Evolutionary conservation across 2,329 filamentous ascomycete species (phyloP).

Genomic region (Diaporthe caulivora): DNA sequence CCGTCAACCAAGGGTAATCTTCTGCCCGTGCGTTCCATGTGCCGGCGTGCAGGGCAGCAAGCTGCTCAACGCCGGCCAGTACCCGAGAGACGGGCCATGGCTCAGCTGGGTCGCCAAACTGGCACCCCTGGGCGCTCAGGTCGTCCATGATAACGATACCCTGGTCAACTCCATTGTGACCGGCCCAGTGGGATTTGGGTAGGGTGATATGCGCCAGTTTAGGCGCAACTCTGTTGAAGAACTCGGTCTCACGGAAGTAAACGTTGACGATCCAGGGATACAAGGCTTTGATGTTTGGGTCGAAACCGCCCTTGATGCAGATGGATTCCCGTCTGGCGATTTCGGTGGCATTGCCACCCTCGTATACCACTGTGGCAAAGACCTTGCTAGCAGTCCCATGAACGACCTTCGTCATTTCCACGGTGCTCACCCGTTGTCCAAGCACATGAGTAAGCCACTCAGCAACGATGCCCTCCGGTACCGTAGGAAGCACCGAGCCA

Average conservation of each 20-base stretch:
- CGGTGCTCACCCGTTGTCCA: slow-evolving; percentile 45
- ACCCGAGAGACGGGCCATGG: slow-evolving; percentile 50
- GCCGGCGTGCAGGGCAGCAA: slow-evolving; percentile 50
- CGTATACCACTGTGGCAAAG: slow-evolving; percentile 48
- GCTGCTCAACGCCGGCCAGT: slow-evolving; percentile 50
- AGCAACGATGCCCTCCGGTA: slow-evolving; percentile 45
- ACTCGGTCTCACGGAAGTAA: slow-evolving; percentile 25
- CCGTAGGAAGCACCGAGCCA: slow-evolving; percentile 40
- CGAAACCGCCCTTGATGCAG: slow-evolving; percentile 35
- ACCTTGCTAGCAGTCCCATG: slow-evolving; percentile 47
- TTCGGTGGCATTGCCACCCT: slow-evolving; percentile 41
- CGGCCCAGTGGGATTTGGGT: slow-evolving; percentile 28
- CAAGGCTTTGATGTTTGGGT: slow-evolving; percentile 3
- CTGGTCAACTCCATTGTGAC: slow-evolving; percentile 1
- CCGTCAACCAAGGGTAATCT: slow-evolving; percentile 41
- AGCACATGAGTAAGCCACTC: slow-evolving; percentile 47
- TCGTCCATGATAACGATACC: slow-evolving; percentile 29
- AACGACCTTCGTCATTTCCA: slow-evolving; percentile 42
- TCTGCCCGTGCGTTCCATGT: slow-evolving; percentile 44
- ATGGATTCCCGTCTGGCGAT: slow-evolving; percentile 37
- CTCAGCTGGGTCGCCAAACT: slow-evolving; percentile 49
- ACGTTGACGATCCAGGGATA: slow-evolving; percentile 29
- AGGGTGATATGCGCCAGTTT: slow-evolving; percentile 17
- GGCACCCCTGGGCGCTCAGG: slow-evolving; percentile 13
- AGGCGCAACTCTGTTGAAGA: slow-evolving; percentile 27